These are phyloP conservation scores for Candida khao-thaluensis DNA, from an alignment of 805 yeast genomes.

Conservation along the genomic window DNA sequence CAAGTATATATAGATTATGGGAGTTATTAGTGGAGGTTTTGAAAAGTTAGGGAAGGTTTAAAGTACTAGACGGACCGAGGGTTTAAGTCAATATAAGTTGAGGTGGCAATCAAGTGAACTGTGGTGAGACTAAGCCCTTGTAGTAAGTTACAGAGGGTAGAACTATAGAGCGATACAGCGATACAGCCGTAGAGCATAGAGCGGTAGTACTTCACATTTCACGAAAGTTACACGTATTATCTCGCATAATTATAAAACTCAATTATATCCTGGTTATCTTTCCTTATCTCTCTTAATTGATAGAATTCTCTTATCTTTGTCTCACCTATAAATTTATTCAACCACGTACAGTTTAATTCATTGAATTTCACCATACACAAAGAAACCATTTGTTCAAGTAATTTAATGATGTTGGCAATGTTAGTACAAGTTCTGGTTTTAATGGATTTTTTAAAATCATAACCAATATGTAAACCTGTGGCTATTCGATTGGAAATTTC, in stretches of 20 bases:
- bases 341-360: constrained; percentile 17
- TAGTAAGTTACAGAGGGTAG: too few species aligned
- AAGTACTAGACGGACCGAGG: too few species aligned
- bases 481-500: constrained; percentile 1
- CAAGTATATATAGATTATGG: too few species aligned
- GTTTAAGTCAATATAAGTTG: too few species aligned
- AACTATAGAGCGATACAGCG: too few species aligned
- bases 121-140: too few species aligned
- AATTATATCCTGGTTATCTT: constrained; percentile 10
- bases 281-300: not conserved
- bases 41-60: too few species aligned
- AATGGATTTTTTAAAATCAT: not conserved
- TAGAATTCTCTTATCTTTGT: constrained; percentile 17
- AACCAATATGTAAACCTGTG: not conserved
- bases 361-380: constrained; percentile 8
- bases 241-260: constrained; percentile 7
- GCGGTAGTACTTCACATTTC: too few species aligned
- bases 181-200: too few species aligned
- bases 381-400: not conserved
- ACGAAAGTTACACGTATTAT: too few species aligned
- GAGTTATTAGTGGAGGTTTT: too few species aligned
- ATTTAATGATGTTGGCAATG: not conserved
- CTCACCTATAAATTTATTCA: constrained; percentile 18
- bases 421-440: not conserved
- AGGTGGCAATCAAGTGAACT: too few species aligned